These are phyloP conservation scores for Hortiboletus flavorubellus DNA, from an alignment of 768 basidiomycete genomes.

Conservation along the genomic window DNA sequence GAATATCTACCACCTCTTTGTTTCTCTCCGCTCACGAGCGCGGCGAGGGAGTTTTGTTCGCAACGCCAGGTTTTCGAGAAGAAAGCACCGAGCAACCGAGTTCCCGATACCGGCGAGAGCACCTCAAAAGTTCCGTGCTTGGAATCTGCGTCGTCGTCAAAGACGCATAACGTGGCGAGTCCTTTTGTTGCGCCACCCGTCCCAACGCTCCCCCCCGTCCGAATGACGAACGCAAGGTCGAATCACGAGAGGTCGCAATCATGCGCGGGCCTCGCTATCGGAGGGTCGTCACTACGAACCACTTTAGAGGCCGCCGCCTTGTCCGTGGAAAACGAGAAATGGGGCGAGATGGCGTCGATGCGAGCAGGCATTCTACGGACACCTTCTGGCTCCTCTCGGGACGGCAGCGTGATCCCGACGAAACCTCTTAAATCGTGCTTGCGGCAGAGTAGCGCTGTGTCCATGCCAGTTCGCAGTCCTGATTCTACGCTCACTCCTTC, in stretches of 20 bases:
- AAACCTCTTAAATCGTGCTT: conserved; percentile 16
- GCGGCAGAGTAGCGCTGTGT: neutral
- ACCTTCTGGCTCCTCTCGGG: neutral
- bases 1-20: conserved; percentile 16
- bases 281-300: conserved; percentile 1
- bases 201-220: neutral
- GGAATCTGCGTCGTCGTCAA: neutral
- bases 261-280: conserved; percentile 6
- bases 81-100: neutral
- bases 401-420: neutral
- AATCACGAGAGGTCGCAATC: conserved; percentile 13
- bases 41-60: conserved; percentile 1
- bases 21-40: conserved; percentile 20
- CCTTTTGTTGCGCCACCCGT: neutral
- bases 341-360: neutral
- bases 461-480: neutral
- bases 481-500: neutral
- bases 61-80: conserved; percentile 1
- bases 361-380: neutral
- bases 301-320: neutral
- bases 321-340: neutral
- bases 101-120: too few relatives aligned
- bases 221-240: neutral
- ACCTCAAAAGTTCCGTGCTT: neutral
- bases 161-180: neutral